phyloP scores from a whole-genome alignment of 495 filamentous ascomycete species.

The Hypoxylon trugodes region DNA sequence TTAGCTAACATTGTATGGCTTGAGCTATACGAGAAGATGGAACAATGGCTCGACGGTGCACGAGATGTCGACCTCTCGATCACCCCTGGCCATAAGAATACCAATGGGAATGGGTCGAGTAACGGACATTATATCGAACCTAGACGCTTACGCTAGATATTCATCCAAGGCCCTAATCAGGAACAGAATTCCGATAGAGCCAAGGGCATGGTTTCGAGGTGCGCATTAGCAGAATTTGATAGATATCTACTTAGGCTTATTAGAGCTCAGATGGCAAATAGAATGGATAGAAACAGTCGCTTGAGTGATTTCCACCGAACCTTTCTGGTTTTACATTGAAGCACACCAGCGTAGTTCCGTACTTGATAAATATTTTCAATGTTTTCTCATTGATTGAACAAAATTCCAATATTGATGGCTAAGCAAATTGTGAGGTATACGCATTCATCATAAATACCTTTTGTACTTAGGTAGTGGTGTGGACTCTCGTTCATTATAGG shows the following conservation, averaged over 20 bases:
- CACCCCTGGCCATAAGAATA: not conserved
- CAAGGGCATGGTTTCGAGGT: not conserved
- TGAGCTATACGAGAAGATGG: constrained; percentile 56
- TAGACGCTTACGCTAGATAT: not conserved
- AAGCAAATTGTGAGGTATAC: too few species aligned
- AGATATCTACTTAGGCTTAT: not conserved
- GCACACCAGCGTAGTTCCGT: too few species aligned
- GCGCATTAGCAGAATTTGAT: not conserved
- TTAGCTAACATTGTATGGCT: constrained; percentile 43
- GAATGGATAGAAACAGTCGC: not conserved
- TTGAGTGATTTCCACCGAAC: not conserved
- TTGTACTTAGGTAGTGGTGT: too few species aligned
- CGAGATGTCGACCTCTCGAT: constrained; percentile 40
- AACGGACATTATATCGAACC: not conserved
- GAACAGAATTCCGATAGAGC: too few species aligned
- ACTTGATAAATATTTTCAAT: too few species aligned
- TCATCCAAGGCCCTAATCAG: too few species aligned
- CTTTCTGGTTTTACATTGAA: too few species aligned
- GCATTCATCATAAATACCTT: too few species aligned
- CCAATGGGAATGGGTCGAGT: not conserved
- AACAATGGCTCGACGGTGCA: constrained; percentile 54
- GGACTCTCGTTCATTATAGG: too few species aligned
- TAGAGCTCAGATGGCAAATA: not conserved
- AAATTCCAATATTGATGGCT: too few species aligned
- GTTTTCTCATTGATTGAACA: too few species aligned